These are phyloP conservation scores for Kodamaea restingae DNA, from an alignment of 805 yeast genomes.

Conservation along the genomic window DNA sequence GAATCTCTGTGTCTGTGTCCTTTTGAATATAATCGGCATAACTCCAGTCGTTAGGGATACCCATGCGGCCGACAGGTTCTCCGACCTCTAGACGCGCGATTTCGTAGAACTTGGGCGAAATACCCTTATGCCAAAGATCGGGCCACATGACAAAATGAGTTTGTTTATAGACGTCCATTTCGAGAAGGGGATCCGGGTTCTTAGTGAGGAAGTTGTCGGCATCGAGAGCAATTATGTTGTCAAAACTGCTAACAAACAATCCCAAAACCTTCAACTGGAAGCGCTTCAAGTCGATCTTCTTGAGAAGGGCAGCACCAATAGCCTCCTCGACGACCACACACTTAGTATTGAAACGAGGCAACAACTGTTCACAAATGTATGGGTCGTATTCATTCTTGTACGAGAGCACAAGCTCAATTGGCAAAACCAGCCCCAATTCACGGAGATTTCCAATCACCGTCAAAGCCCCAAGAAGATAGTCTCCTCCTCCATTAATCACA, in stretches of 20 bases:
- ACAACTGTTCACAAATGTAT: slow-evolving; percentile 28
- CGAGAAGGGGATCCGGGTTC: slow-evolving; percentile 34
- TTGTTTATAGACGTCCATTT: slow-evolving; percentile 29
- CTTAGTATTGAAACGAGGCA: slow-evolving; percentile 30
- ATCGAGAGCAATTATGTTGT: slow-evolving; percentile 33
- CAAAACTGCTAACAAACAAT: slow-evolving; percentile 33
- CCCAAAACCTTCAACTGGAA: slow-evolving; percentile 37
- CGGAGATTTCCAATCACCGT: slow-evolving; percentile 31
- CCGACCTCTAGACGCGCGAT: slow-evolving; percentile 28
- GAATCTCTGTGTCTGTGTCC: slow-evolving; percentile 10
- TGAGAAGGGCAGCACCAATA: slow-evolving; percentile 35
- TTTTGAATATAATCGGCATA: slow-evolving; percentile 9
- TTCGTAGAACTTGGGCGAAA: slow-evolving; percentile 34
- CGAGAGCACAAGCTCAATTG: slow-evolving; percentile 37
- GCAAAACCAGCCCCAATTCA: slow-evolving; percentile 30
- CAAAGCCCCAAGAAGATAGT: slow-evolving; percentile 32
- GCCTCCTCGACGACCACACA: slow-evolving; percentile 40
- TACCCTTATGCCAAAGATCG: slow-evolving; percentile 39
- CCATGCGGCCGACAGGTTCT: slow-evolving; percentile 21
- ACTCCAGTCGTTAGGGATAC: slow-evolving; percentile 22
- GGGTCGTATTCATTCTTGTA: slow-evolving; percentile 28
- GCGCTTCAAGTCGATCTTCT: slow-evolving; percentile 19
- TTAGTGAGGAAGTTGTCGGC: slow-evolving; percentile 37
- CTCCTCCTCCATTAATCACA: slow-evolving; percentile 37
- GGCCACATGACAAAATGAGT: slow-evolving; percentile 37